Conservation (phyloP, 169 alveolate species). For the Cyclospora cayetanensis region DNA sequence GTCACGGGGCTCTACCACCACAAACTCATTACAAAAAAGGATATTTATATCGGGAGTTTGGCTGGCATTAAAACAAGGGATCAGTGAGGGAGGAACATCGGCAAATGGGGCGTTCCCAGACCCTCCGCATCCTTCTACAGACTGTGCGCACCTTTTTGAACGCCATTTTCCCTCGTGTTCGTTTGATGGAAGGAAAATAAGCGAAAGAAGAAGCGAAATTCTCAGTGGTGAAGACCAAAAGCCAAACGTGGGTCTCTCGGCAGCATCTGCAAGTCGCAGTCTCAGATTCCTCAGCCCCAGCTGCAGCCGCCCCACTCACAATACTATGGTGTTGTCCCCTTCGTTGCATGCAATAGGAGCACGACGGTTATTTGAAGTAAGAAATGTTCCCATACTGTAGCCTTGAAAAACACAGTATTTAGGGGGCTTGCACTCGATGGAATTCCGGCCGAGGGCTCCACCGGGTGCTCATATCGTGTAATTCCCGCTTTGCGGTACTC, state of each 20-base stretch:
- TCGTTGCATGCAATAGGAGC: not conserved
- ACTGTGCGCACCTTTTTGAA: constrained; percentile 26
- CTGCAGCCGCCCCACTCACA: constrained; percentile 17
- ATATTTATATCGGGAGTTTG: too few species aligned
- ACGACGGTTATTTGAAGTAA: not conserved
- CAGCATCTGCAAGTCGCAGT: not conserved
- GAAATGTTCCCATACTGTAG: not conserved
- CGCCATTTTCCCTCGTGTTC: constrained; percentile 33
- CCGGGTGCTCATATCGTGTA: too few species aligned
- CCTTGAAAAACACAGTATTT: not conserved
- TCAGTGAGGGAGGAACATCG: too few species aligned
- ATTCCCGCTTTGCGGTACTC: too few species aligned
- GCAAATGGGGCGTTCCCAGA: too few species aligned
- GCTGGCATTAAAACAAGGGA: too few species aligned
- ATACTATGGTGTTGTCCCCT: not conserved
- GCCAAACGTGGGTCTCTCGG: not conserved
- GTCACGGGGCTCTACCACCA: too few species aligned
- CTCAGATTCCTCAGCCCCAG: constrained; percentile 5
- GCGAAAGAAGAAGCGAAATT: not conserved
- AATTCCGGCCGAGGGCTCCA: not conserved
- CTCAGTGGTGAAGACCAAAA: not conserved
- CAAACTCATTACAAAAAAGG: too few species aligned
- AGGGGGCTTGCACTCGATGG: not conserved
- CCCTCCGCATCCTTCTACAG: not conserved
- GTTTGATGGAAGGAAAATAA: not conserved